Evolutionary conservation across 2,329 filamentous ascomycete species (phyloP).

Genomic region (Fusarium foetens): DNA sequence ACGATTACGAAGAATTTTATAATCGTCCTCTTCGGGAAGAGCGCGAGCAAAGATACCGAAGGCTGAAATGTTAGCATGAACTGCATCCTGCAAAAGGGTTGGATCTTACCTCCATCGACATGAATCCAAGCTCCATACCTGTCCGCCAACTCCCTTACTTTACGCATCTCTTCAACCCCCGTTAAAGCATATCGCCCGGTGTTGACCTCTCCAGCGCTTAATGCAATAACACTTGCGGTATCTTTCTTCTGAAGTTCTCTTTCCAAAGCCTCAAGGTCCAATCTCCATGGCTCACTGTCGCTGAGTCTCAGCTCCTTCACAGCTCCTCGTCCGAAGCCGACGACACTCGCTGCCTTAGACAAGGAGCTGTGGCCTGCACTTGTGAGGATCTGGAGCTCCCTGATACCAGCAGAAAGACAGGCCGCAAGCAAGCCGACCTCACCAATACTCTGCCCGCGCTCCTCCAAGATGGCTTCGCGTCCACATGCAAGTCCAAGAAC

Average conservation of each 20-base stretch:
- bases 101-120: constrained; percentile 74
- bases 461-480: constrained; percentile 70
- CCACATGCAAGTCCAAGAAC: constrained; percentile 77
- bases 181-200: constrained; percentile 80
- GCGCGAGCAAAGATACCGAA: constrained; percentile 85
- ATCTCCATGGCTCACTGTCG: constrained; percentile 69
- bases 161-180: constrained; percentile 67
- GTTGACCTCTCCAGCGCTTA: constrained; percentile 93
- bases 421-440: constrained; percentile 76
- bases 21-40: constrained; percentile 67
- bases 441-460: constrained; percentile 62
- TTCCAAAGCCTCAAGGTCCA: constrained; percentile 76
- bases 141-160: constrained; percentile 76
- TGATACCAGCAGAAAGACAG: constrained; percentile 70
- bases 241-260: constrained; percentile 61
- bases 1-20: constrained; percentile 60
- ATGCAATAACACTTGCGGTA: constrained; percentile 76
- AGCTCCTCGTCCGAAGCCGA: constrained; percentile 78
- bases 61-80: constrained; percentile 56
- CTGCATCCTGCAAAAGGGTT: too few relatives aligned
- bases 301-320: constrained; percentile 69
- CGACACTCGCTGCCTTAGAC: constrained; percentile 81
- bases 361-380: constrained; percentile 87
- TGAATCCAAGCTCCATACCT: constrained; percentile 85
- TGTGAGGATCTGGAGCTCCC: constrained; percentile 79